These are phyloP conservation scores for Sordariomycetes sp. DNA, from an alignment of 2,329 filamentous ascomycete species.

Conservation along the genomic window DNA sequence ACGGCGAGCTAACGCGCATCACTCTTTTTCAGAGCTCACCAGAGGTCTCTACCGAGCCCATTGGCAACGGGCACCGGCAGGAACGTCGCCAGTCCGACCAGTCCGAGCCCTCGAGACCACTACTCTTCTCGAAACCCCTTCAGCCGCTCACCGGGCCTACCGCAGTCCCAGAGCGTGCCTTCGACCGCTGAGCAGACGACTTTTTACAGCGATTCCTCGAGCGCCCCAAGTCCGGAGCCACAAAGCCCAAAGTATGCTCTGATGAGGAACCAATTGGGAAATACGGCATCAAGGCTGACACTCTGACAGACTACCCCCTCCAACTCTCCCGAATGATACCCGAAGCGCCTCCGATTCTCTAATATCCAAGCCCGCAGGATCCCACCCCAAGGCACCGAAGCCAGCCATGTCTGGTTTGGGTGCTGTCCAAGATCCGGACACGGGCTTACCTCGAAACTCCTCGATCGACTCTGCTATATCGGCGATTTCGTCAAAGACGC, in stretches of 20 bases:
- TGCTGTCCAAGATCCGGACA: conserved; percentile 23
- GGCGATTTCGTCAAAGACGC: conserved; percentile 54
- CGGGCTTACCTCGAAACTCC: conserved; percentile 56
- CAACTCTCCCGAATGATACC: conserved; percentile 36
- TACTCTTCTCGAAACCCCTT: conserved; percentile 4
- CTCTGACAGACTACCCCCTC: conserved; percentile 13
- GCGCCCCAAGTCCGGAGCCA: conserved; percentile 21
- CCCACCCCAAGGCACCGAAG: conserved; percentile 25
- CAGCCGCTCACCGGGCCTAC: too few species aligned
- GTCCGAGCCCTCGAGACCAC: conserved; percentile 18
- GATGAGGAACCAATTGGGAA: too few species aligned
- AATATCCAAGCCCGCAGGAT: conserved; percentile 31
- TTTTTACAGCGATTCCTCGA: conserved; percentile 27
- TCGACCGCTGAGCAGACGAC: conserved; percentile 16
- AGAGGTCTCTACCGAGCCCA: conserved; percentile 39
- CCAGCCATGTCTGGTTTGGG: conserved; percentile 39
- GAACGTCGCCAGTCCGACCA: conserved; percentile 16
- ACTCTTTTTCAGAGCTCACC: conserved; percentile 43
- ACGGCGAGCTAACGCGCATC: too few species aligned
- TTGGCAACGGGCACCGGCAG: conserved; percentile 26
- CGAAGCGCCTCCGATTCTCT: conserved; percentile 34
- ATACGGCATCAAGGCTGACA: background rate
- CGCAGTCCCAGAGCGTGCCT: conserved; percentile 16
- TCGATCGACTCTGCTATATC: conserved; percentile 95
- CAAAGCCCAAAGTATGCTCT: conserved; percentile 23